A percentile compares a stretch with the other conserved stretches of the same genome.
These are phyloP conservation scores for Penstemon barbatus DNA, from an alignment of 257 asterid genomes.

Conservation along the genomic window DNA sequence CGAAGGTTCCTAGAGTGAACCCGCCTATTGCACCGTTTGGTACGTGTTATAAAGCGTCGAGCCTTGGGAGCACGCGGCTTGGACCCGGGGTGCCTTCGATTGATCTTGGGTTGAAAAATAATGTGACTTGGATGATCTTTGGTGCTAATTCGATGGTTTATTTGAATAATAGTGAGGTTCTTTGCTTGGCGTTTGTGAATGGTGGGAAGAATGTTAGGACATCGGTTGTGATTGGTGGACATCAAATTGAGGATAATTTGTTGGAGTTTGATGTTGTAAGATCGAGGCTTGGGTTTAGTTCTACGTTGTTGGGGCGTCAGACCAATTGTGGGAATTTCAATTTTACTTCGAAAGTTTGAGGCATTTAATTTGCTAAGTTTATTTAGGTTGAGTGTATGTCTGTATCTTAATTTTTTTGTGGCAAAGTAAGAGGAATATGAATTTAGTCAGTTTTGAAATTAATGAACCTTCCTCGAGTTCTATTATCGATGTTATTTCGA, in stretches of 20 bases:
- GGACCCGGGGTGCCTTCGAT: conserved; percentile 53
- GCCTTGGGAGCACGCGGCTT: conserved; percentile 44
- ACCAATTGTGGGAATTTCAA: conserved; percentile 51
- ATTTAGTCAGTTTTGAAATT: too few species aligned
- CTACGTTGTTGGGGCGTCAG: conserved; percentile 38
- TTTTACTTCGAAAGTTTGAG: conserved; percentile 26
- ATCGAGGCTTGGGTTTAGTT: conserved; percentile 51
- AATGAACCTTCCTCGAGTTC: too few species aligned
- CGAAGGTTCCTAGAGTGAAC: conserved; percentile 37
- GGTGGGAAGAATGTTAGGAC: conserved; percentile 34
- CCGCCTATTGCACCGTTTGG: conserved; percentile 37
- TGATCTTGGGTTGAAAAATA: conserved; percentile 39
- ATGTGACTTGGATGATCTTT: conserved; percentile 47
- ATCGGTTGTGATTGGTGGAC: conserved; percentile 47
- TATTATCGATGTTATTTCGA: too few species aligned
- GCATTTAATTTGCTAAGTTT: too few species aligned
- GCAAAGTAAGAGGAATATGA: too few species aligned
- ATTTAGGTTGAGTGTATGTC: too few species aligned
- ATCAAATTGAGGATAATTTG: conserved; percentile 53
- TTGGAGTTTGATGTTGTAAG: conserved; percentile 51
- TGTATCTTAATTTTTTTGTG: too few species aligned
- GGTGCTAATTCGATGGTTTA: conserved; percentile 59
- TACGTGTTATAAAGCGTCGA: conserved; percentile 39
- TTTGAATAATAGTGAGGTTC: conserved; percentile 34
- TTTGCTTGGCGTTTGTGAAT: conserved; percentile 38